phyloP scores from a whole-genome alignment of 805 yeast species.

The Starmerella bombicola region DNA sequence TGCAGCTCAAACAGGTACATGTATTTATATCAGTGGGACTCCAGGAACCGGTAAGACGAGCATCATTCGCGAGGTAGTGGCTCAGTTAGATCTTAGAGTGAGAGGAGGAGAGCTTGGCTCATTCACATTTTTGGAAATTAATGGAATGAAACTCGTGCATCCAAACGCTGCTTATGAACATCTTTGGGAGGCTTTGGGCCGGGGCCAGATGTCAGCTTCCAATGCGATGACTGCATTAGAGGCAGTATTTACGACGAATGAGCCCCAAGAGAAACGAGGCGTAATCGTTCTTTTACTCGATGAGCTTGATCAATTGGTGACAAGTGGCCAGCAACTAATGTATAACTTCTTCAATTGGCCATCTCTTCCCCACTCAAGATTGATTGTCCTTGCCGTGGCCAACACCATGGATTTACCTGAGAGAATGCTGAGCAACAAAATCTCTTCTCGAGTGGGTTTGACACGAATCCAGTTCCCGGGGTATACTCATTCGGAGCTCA shows the following conservation, averaged over 20 bases:
- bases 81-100: conserved; percentile 41
- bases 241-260: conserved; percentile 41
- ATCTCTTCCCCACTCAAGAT: conserved; percentile 58
- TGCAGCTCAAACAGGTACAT: conserved; percentile 58
- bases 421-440: conserved; percentile 70
- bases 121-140: conserved; percentile 74
- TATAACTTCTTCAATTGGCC: conserved; percentile 99
- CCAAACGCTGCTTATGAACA: conserved; percentile 74
- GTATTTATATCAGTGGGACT: conserved; percentile 86
- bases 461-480: conserved; percentile 81
- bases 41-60: conserved; percentile 98
- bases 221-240: conserved; percentile 61
- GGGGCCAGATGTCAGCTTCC: conserved; percentile 44
- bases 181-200: conserved; percentile 61
- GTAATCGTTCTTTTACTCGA: conserved; percentile 74
- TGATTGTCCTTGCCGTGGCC: conserved; percentile 86
- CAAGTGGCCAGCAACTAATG: conserved; percentile 66
- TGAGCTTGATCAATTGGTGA: conserved; percentile 85
- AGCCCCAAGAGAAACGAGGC: conserved; percentile 22
- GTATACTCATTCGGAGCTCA: conserved; percentile 67
- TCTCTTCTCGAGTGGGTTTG: conserved; percentile 81
- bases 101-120: conserved; percentile 32
- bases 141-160: conserved; percentile 71
- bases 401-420: conserved; percentile 97
- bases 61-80: conserved; percentile 74